These are phyloP conservation scores for Caryopteris hybrid DNA, from an alignment of 305 asterid genomes.

Conservation along the genomic window DNA sequence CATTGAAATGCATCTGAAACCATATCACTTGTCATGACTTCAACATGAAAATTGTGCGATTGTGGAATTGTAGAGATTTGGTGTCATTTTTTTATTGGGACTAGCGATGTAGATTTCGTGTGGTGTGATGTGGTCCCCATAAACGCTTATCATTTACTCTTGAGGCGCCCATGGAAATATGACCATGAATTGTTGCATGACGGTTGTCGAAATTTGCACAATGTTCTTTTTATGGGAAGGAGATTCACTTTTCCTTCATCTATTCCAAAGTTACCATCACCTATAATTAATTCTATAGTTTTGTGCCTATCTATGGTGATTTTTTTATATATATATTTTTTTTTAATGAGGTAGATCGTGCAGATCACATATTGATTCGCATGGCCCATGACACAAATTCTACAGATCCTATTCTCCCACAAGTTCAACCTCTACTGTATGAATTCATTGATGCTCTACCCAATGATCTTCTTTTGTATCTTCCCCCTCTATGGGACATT, in stretches of 20 bases:
- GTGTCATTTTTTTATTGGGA: background rate
- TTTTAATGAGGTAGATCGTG: no score
- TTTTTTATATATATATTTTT: no score
- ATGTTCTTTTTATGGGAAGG: background rate
- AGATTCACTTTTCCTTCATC: background rate
- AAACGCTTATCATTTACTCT: background rate
- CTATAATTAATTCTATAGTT: no score
- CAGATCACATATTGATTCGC: no score
- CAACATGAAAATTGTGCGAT: background rate
- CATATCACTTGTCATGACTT: background rate
- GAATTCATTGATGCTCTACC: no score
- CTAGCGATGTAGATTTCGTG: background rate
- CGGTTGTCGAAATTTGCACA: background rate
- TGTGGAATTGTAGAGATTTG: background rate
- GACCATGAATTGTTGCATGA: background rate
- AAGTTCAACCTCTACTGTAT: no score
- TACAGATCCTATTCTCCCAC: no score
- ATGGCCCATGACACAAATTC: no score
- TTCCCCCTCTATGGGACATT: no score
- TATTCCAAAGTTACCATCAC: background rate
- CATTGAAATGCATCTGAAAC: background rate
- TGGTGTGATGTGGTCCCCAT: background rate
- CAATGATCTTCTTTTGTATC: no score
- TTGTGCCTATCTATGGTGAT: no score
- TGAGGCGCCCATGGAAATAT: background rate